Conservation (phyloP, 352 stramenopile genomes). For the Phytopythium kandeliae region DNA sequence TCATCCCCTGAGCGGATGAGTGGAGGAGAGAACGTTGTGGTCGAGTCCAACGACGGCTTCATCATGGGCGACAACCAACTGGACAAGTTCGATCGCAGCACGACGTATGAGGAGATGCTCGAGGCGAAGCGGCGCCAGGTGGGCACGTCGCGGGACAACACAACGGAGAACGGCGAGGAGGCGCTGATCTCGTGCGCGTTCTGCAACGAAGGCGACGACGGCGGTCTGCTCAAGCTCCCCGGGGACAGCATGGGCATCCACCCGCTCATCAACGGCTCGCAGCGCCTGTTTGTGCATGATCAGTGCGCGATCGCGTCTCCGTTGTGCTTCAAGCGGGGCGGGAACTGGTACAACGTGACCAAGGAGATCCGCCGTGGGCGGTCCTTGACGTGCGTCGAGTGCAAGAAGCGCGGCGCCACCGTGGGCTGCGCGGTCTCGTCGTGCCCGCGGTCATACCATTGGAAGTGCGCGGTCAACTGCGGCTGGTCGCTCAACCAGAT, state of each 20-base stretch:
- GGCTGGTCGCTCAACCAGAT: slow-evolving; percentile 75
- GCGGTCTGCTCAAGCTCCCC: slow-evolving; percentile 68
- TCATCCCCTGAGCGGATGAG: slow-evolving; percentile 3
- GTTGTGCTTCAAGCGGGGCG: slow-evolving; percentile 70
- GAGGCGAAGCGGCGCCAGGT: slow-evolving; percentile 40
- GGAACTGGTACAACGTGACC: slow-evolving; percentile 80
- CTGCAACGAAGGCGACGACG: slow-evolving; percentile 63
- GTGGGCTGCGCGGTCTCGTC: slow-evolving; percentile 63
- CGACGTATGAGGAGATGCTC: slow-evolving; percentile 65
- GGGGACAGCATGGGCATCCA: slow-evolving; percentile 69
- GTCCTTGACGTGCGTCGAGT: slow-evolving; percentile 56
- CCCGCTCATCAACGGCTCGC: slow-evolving; percentile 55
- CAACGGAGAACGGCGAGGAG: slow-evolving; percentile 25
- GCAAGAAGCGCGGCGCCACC: slow-evolving; percentile 68
- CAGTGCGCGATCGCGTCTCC: slow-evolving; percentile 83
- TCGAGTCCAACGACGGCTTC: slow-evolving; percentile 79
- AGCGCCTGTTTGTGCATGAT: slow-evolving; percentile 83
- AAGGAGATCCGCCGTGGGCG: slow-evolving; percentile 78
- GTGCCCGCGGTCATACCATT: slow-evolving; percentile 75
- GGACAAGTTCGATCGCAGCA: slow-evolving; percentile 67
- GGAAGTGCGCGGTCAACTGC: slow-evolving; percentile 69
- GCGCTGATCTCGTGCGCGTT: slow-evolving; percentile 74
- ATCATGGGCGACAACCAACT: slow-evolving; percentile 79
- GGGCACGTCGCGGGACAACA: slow-evolving; percentile 12
- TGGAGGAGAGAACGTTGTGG: slow-evolving; percentile 40